A percentile compares a stretch with the other conserved stretches of the same genome.
phyloP scores from a whole-genome alignment of 2,329 filamentous ascomycete genomes.

The Beauveria rudraprayagi region DNA sequence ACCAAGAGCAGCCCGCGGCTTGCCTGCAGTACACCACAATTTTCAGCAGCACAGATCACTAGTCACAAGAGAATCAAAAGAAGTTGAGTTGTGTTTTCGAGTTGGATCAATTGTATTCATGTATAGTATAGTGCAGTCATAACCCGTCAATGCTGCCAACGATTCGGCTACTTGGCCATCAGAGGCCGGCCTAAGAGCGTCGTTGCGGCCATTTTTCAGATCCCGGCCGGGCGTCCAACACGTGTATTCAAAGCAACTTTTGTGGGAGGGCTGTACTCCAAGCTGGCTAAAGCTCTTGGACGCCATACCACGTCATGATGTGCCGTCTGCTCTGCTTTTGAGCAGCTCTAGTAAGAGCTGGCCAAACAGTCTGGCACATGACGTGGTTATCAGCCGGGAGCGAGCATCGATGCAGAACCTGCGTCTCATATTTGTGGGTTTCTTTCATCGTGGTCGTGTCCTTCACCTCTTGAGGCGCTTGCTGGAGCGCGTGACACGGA shows the following conservation, averaged over 20 bases:
- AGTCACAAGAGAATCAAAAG: background rate
- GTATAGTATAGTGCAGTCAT: background rate
- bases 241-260: background rate
- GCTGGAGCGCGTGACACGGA: constrained; percentile 11
- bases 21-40: background rate
- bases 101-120: background rate
- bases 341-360: background rate
- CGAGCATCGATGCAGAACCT: background rate
- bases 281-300: constrained; percentile 6
- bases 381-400: constrained; percentile 4
- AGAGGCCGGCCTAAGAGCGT: background rate
- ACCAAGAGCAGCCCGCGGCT: background rate
- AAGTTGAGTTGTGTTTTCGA: background rate
- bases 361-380: background rate
- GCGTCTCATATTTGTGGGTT: background rate
- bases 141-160: background rate
- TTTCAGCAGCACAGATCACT: background rate
- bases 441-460: background rate
- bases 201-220: background rate
- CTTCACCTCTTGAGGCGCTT: constrained; percentile 14
- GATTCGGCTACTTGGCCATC: background rate
- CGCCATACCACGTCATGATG: background rate
- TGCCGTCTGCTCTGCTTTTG: background rate
- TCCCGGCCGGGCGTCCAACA: constrained; percentile 1
- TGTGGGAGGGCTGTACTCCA: constrained; percentile 10